phyloP scores from a whole-genome alignment of 2,329 filamentous ascomycete genomes.

The Venturia pyrina region DNA sequence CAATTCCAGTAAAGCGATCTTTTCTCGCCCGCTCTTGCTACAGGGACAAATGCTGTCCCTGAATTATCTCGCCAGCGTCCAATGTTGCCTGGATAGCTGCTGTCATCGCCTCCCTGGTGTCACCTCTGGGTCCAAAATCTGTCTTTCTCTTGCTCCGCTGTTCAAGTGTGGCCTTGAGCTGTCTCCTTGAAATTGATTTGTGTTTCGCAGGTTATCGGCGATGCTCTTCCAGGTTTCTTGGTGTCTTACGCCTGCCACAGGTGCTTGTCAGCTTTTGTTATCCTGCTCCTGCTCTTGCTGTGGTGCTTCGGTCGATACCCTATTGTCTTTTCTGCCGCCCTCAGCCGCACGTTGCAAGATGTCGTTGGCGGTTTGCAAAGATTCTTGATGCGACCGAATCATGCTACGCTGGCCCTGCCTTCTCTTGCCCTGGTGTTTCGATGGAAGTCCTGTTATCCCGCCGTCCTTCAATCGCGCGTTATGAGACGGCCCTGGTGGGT shows the following conservation, averaged over 20 bases:
- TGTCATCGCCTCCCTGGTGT: background rate
- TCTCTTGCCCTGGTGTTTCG: no score
- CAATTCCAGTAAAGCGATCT: background rate
- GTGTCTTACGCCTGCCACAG: background rate
- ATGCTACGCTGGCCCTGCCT: background rate
- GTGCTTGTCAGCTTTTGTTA: background rate
- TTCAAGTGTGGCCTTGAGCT: background rate
- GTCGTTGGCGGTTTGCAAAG: background rate
- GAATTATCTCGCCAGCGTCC: background rate
- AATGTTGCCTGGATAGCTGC: no score
- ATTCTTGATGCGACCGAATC: background rate
- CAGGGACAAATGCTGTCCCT: background rate
- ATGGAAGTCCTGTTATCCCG: no score
- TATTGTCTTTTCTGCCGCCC: background rate
- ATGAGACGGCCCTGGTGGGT: no score
- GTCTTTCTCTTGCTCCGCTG: background rate
- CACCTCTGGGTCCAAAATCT: background rate
- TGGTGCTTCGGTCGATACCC: background rate
- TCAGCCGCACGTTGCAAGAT: background rate
- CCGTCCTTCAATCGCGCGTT: no score
- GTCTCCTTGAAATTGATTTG: background rate
- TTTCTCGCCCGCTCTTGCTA: background rate
- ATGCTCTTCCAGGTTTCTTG: background rate
- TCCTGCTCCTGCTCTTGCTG: background rate
- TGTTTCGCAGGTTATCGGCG: background rate